Evolutionary conservation across 2,329 filamentous ascomycete genomes (phyloP), one percentile per base, ranked within the genome.

Genomic region (Aspergillus proliferans): DNA sequence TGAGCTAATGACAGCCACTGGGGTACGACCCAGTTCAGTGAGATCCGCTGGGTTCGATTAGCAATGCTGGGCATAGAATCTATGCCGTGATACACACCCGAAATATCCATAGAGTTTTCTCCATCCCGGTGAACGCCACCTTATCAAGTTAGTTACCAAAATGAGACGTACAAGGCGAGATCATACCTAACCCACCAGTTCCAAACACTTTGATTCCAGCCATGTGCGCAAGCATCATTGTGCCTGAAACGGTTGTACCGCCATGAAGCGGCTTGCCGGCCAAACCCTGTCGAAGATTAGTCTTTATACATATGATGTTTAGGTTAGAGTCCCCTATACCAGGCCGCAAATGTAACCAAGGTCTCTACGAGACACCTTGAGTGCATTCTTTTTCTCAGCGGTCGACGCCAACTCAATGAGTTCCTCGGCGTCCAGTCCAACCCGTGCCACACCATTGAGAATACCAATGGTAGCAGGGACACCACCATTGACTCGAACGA

Each of bases 201-300:
- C 90, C 93, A 69, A 98, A 96, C 45, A 98, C 81, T 55, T 84
- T 86, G 64, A 98, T 95, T 8, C 91, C 91, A 24, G 90, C 92
- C 51, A 91, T 75, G 54, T 87, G 79, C 41, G 93, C 88, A 26
- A 98, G 80, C 34, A 96, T 70, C 87, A 95, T 96, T 3, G 93
- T 98, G 1, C 87, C 91, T 4, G 92, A 83, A 48, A 98, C 87
- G 2, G 93, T 98, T 1, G 93, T 98, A 8, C 92, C 93, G 24
- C 91, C 93, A 67, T 94, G 86, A 41, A 88, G 79, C 48, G 77
- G 81, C 56, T 80, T 81, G 30, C 87, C 86, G 42, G 79, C 67
- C 47, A 86, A 64, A 26, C 85, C 83, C 81, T 86, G 48, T 5
- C 6, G 36, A 21, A 10, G 18, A 48, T 50, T 55, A 45, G 47